phyloP scores from a whole-genome alignment of 192 early-diverging fungal species.

The Coemansia sp. region DNA sequence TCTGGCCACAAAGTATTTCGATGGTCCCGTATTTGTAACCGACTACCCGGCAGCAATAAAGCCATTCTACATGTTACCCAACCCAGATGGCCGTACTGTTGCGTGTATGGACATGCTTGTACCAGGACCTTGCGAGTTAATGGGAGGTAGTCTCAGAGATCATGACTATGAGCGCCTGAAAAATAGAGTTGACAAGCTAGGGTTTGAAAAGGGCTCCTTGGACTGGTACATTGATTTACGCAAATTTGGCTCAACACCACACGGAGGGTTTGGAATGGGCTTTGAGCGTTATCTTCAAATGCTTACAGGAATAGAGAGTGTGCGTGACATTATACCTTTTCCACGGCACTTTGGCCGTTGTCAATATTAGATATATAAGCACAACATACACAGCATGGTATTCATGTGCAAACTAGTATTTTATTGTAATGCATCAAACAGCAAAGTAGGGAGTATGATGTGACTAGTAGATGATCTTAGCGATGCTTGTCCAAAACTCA shows the following conservation, averaged over 20 bases:
- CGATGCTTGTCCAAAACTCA: slow-evolving; percentile 39
- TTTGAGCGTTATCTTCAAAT: slow-evolving; percentile 79
- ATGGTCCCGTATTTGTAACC: slow-evolving; percentile 83
- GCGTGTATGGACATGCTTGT: slow-evolving; percentile 81
- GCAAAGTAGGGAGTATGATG: not conserved
- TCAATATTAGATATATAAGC: slow-evolving; percentile 44
- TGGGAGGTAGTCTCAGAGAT: slow-evolving; percentile 84
- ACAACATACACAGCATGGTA: not conserved
- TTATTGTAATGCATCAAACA: not conserved
- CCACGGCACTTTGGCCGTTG: slow-evolving; percentile 58
- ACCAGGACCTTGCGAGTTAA: slow-evolving; percentile 79
- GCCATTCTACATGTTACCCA: slow-evolving; percentile 85
- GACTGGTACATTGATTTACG: slow-evolving; percentile 85
- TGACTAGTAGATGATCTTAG: slow-evolving; percentile 35
- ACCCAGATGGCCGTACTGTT: slow-evolving; percentile 63
- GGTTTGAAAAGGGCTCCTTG: slow-evolving; percentile 65
- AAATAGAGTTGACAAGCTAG: slow-evolving; percentile 54
- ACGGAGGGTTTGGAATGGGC: slow-evolving; percentile 90
- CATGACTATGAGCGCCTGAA: slow-evolving; percentile 60
- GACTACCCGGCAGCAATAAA: slow-evolving; percentile 78
- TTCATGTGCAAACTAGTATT: not conserved
- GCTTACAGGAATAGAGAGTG: slow-evolving; percentile 76
- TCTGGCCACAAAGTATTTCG: slow-evolving; percentile 63
- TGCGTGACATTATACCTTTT: slow-evolving; percentile 72
- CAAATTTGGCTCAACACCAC: slow-evolving; percentile 77